Evolutionary conservation across 768 basidiomycete species (phyloP), one percentile per base, ranked within the genome.

Genomic region (Suillus placidus): DNA sequence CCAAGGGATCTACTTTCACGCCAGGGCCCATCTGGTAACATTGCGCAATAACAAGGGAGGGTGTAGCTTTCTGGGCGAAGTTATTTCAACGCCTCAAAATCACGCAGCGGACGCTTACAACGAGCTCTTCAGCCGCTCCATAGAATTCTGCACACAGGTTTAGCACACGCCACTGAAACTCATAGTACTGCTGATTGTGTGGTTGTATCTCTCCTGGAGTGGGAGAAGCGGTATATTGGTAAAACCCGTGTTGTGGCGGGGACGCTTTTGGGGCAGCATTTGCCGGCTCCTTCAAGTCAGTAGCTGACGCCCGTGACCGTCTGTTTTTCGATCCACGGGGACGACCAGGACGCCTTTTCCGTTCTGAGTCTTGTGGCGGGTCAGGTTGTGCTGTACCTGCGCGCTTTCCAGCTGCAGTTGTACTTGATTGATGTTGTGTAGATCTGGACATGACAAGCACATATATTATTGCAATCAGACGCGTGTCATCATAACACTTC

Each of bases 121-220:
- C 84, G 55, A 94, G 84, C 76, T 94, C 92, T 76, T 93, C 92
- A 20, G 92, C 92, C 7, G 92, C 92, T 34, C 87, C 88, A 77
- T 94, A 94, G 74, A 94, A 94, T 73, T 94, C 92, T 1, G 90
- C 88, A 75, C 92, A 94, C 47, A 94, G 79, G 71, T 92, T 92
- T 64, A 93, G 75, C 47, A 92, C 86, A 62, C 91, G 87, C 92
- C 92, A 93, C 74, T 93, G 92, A 71, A 93, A 93, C 72, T 93
- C 91, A 75, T 91, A 92, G 75, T 91, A 93, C 71, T 88, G 87
- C 67, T 91, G 88, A 73, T 91, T 91, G 68, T 88, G 86, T 3
- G 87, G 80, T 64, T 84, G 85, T 32, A 88, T 79, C 54, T 81
- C 82, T 14, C 84, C 79, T 32, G 83, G 76, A 35, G 78, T 76